Evolutionary conservation across 2,329 filamentous ascomycete species (phyloP).

Genomic region (Clarireedia sp.): DNA sequence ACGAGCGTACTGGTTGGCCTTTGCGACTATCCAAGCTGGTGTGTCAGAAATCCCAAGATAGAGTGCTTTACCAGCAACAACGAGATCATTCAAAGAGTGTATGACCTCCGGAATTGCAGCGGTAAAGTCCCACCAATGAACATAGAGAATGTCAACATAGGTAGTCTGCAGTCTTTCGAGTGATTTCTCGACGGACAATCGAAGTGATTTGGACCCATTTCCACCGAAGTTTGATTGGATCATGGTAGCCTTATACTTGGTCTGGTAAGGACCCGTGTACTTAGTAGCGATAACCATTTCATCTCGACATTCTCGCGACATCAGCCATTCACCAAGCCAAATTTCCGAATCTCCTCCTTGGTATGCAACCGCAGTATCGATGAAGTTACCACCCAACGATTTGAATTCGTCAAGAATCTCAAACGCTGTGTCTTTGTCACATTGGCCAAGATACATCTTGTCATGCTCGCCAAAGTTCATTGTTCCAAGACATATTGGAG

Average conservation of each 20-base stretch:
- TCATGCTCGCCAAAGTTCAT: constrained; percentile 54
- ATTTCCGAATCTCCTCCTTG: constrained; percentile 50
- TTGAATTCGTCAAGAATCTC: constrained; percentile 48
- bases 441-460: constrained; percentile 26
- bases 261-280: constrained; percentile 29
- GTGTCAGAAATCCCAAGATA: constrained; percentile 63
- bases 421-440: constrained; percentile 50
- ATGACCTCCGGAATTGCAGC: constrained; percentile 59
- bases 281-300: constrained; percentile 63
- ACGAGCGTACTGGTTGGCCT: constrained; percentile 61
- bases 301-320: constrained; percentile 53
- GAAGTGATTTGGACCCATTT: constrained; percentile 55
- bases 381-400: constrained; percentile 56
- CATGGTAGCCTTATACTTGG: constrained; percentile 24
- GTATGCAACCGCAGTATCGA: constrained; percentile 63
- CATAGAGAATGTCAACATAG: constrained; percentile 60
- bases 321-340: constrained; percentile 67
- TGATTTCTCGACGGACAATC: constrained; percentile 46
- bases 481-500: constrained; percentile 55
- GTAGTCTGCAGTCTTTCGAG: constrained; percentile 55
- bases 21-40: constrained; percentile 61
- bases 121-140: constrained; percentile 63
- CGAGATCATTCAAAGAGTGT: constrained; percentile 56
- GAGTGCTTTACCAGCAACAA: constrained; percentile 53
- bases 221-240: constrained; percentile 43